phyloP scores from a whole-genome alignment of 2,329 filamentous ascomycete species.

The Cryphonectria carpinicola region DNA sequence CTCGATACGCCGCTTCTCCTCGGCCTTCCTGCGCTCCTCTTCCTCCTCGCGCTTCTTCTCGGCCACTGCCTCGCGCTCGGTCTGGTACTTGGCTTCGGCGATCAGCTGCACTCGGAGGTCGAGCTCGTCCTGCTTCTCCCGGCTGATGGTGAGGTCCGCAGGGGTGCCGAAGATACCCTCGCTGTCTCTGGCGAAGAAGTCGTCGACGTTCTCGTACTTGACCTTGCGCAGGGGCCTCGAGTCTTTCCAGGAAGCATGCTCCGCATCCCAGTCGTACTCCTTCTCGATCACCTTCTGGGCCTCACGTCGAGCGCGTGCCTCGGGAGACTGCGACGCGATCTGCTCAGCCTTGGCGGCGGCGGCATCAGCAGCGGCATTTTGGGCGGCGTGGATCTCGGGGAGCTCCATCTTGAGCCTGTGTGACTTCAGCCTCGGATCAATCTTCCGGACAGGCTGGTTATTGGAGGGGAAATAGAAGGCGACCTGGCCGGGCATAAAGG shows the following conservation, averaged over 20 bases:
- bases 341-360: not conserved
- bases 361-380: not conserved
- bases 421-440: not conserved
- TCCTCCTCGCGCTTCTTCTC: slow-evolving; percentile 27
- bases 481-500: slow-evolving; percentile 6
- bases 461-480: slow-evolving; percentile 23
- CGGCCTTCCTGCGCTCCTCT: slow-evolving; percentile 32
- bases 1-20: slow-evolving; percentile 31
- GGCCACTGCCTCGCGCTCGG: slow-evolving; percentile 21
- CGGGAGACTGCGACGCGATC: not conserved
- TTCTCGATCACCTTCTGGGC: not conserved
- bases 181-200: slow-evolving; percentile 30
- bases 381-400: not conserved
- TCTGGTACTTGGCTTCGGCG: slow-evolving; percentile 19
- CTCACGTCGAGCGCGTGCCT: not conserved
- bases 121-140: slow-evolving; percentile 35
- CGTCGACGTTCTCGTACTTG: slow-evolving; percentile 26
- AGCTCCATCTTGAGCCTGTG: slow-evolving; percentile 3
- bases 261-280: not conserved
- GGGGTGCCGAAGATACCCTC: slow-evolving; percentile 14
- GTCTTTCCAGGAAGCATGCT: not conserved
- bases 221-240: not conserved
- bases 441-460: slow-evolving; percentile 21
- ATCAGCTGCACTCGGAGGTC: slow-evolving; percentile 28
- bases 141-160: slow-evolving; percentile 32